These are phyloP conservation scores for Rhizophlyctis rosea DNA, from an alignment of 192 early-diverging fungal genomes.

Conservation along the genomic window DNA sequence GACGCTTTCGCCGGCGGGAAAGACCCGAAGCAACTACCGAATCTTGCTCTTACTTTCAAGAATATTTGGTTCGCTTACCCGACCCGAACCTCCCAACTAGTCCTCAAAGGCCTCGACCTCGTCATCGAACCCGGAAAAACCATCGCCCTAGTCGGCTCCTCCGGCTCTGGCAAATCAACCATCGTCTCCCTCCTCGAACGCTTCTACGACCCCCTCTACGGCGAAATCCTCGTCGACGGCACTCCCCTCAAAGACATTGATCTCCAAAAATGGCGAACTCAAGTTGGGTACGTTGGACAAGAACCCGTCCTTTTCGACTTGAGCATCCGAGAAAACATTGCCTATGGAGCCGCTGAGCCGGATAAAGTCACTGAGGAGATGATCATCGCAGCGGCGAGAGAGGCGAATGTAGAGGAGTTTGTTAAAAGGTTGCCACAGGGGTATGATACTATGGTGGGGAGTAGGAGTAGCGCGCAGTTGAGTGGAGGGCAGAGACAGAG, in stretches of 20 bases:
- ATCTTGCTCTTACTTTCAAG: slow-evolving; percentile 44
- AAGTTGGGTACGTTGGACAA: slow-evolving; percentile 71
- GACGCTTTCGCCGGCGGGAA: slow-evolving; percentile 23
- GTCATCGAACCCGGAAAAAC: slow-evolving; percentile 70
- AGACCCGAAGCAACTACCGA: slow-evolving; percentile 6
- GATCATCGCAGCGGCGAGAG: slow-evolving; percentile 7
- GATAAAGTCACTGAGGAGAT: no score
- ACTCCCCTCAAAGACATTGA: slow-evolving; percentile 70
- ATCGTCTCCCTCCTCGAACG: slow-evolving; percentile 79
- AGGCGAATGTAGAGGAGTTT: slow-evolving; percentile 73
- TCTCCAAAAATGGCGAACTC: slow-evolving; percentile 66
- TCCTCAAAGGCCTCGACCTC: slow-evolving; percentile 25
- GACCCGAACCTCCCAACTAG: slow-evolving; percentile 50
- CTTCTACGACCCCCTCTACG: slow-evolving; percentile 64
- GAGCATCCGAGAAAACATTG: slow-evolving; percentile 50
- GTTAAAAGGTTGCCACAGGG: slow-evolving; percentile 75
- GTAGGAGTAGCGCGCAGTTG: slow-evolving; percentile 23
- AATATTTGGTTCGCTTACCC: slow-evolving; percentile 47
- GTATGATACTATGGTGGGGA: slow-evolving; percentile 75
- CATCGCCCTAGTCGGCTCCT: slow-evolving; percentile 86
- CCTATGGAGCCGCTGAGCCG: no score
- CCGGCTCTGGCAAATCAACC: slow-evolving; percentile 84
- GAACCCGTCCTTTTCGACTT: slow-evolving; percentile 75
- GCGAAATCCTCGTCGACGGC: slow-evolving; percentile 72
- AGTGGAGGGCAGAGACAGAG: slow-evolving; percentile 45